A percentile compares a stretch with the other conserved stretches of the same genome.
Conservation (phyloP, 177 flowering plant genomes). For the Vitis hybrid region DNA sequence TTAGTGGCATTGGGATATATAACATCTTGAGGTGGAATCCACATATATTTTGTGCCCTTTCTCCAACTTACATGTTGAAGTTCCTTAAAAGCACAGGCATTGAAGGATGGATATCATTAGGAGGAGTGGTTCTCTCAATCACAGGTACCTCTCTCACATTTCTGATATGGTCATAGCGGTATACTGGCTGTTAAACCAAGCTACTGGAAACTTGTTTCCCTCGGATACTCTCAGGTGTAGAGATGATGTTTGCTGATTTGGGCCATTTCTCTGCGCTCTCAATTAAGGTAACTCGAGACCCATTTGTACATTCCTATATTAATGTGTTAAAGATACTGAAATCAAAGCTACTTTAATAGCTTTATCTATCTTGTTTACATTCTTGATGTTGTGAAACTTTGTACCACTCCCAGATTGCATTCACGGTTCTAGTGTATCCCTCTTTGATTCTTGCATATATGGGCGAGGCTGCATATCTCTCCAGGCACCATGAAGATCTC, state of each 20-base stretch:
- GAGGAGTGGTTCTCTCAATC: conserved; percentile 69
- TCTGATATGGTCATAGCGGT: conserved; percentile 5
- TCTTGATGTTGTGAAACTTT: background rate
- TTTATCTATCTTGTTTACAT: background rate
- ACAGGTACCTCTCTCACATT: conserved; percentile 46
- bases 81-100: conserved; percentile 52
- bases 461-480: conserved; percentile 81
- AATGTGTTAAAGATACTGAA: background rate
- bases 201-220: conserved; percentile 8
- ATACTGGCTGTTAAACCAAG: conserved; percentile 1
- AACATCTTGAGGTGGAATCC: conserved; percentile 66
- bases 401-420: conserved; percentile 48
- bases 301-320: background rate
- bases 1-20: conserved; percentile 64
- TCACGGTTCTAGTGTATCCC: conserved; percentile 64
- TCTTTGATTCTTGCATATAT: conserved; percentile 63
- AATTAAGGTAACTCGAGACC: conserved; percentile 45
- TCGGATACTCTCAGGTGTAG: conserved; percentile 48
- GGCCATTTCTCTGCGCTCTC: conserved; percentile 68
- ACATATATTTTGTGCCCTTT: conserved; percentile 48
- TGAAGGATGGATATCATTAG: conserved; percentile 77
- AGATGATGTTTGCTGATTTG: conserved; percentile 79
- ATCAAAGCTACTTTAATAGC: background rate
- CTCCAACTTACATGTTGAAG: conserved; percentile 63
- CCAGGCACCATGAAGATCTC: conserved; percentile 55